These are phyloP conservation scores for Ophiognomonia clavigignenti-juglandacearum DNA, from an alignment of 2,329 filamentous ascomycete species.

Conservation along the genomic window DNA sequence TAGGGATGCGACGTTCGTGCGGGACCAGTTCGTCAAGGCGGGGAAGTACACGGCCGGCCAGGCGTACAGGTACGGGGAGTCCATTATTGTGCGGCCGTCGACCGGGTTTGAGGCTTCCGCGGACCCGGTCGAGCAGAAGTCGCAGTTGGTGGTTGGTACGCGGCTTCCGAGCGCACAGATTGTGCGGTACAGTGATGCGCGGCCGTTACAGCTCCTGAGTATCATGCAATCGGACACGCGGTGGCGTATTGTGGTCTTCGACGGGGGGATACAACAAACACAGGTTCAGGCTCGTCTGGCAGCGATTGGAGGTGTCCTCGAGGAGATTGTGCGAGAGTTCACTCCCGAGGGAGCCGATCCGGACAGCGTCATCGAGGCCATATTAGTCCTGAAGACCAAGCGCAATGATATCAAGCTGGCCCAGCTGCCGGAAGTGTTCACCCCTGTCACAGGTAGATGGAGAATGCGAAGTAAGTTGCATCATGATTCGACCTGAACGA, in stretches of 20 bases:
- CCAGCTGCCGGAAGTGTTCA: slow-evolving; percentile 51
- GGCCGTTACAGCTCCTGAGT: slow-evolving; percentile 35
- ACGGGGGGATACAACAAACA: slow-evolving; percentile 7
- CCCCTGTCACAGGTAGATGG: slow-evolving; percentile 50
- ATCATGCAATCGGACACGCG: slow-evolving; percentile 34
- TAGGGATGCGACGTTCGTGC: slow-evolving; percentile 44
- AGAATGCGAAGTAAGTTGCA: slow-evolving; percentile 40
- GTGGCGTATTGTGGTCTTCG: slow-evolving; percentile 23
- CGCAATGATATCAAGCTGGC: slow-evolving; percentile 44
- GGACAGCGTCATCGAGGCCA: slow-evolving; percentile 52
- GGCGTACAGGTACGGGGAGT: slow-evolving; percentile 49
- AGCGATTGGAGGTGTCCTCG: slow-evolving; percentile 8
- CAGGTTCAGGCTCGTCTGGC: not conserved
- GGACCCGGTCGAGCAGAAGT: not conserved
- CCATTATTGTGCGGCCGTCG: slow-evolving; percentile 33
- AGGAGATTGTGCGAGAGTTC: slow-evolving; percentile 29
- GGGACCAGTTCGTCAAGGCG: slow-evolving; percentile 51
- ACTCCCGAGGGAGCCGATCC: slow-evolving; percentile 37
- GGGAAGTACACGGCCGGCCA: slow-evolving; percentile 58
- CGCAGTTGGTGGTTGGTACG: slow-evolving; percentile 12
- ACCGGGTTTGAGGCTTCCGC: not conserved
- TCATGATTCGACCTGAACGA: no score
- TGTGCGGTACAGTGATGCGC: slow-evolving; percentile 48
- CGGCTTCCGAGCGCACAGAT: slow-evolving; percentile 38
- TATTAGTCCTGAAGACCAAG: slow-evolving; percentile 47